phyloP scores from a whole-genome alignment of 2,329 filamentous ascomycete genomes.

The Elsinoe arachidis region DNA sequence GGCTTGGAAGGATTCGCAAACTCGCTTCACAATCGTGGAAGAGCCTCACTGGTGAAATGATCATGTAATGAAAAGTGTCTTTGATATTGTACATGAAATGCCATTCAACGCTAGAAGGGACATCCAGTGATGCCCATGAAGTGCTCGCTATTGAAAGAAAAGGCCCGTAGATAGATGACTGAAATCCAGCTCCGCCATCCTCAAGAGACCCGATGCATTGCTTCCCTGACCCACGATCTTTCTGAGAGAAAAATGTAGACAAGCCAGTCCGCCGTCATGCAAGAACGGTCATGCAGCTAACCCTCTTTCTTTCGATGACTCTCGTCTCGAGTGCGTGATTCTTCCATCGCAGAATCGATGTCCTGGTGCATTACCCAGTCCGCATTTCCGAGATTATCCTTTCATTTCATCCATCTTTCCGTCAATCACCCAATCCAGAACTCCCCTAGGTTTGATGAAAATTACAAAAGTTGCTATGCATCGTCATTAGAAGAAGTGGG shows the following conservation, averaged over 20 bases:
- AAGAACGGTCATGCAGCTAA: not conserved
- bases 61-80: not conserved
- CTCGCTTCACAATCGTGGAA: not conserved
- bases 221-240: not conserved
- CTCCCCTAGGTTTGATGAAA: conserved; percentile 3
- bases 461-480: conserved; percentile 13
- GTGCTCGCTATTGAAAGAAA: conserved; percentile 10
- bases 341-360: conserved; percentile 3
- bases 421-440: not conserved
- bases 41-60: not conserved
- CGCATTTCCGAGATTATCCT: conserved; percentile 9
- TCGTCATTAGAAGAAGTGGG: conserved; percentile 88
- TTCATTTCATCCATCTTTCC: conserved; percentile 5
- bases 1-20: not conserved
- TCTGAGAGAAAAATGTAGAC: not conserved
- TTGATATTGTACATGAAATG: conserved; percentile 10
- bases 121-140: not conserved
- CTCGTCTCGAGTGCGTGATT: not conserved
- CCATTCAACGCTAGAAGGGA: conserved; percentile 6
- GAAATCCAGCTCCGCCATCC: conserved; percentile 12
- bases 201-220: conserved; percentile 3
- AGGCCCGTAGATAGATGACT: conserved; percentile 1
- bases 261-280: not conserved
- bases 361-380: not conserved
- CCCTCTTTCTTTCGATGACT: not conserved